Evolutionary conservation across 148 eudicot species (phyloP).

Genomic region (Rhododendron kiyosumense): DNA sequence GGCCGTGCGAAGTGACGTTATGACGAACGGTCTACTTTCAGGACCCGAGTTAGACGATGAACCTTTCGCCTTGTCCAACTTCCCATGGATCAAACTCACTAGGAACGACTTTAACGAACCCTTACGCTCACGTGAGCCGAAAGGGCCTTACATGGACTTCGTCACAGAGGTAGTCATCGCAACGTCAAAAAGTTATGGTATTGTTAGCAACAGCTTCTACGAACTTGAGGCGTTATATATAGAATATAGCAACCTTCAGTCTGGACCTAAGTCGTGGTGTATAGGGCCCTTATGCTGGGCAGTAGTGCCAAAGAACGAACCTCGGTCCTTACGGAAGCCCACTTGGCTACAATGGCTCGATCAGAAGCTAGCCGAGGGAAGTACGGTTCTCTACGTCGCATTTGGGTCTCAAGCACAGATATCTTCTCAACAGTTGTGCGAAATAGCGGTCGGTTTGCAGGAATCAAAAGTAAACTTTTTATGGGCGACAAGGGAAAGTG

Average conservation of each 20-base stretch:
- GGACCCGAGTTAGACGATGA: conserved; percentile 32
- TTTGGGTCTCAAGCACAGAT: conserved; percentile 35
- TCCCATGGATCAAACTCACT: background rate
- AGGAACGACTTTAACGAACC: background rate
- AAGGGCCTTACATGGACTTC: conserved; percentile 37
- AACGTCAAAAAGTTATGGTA: conserved; percentile 32
- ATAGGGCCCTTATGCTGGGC: conserved; percentile 66
- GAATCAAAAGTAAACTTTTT: background rate
- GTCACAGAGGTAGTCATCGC: conserved; percentile 12
- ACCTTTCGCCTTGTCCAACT: conserved; percentile 7
- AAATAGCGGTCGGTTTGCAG: background rate
- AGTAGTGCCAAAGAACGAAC: background rate
- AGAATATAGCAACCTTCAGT: conserved; percentile 27
- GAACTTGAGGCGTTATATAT: conserved; percentile 43
- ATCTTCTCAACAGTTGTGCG: background rate
- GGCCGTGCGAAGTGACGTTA: background rate
- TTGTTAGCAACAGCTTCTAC: conserved; percentile 42
- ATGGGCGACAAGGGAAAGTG: background rate
- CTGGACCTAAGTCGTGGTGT: conserved; percentile 35
- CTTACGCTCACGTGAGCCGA: conserved; percentile 12
- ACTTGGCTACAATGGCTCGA: conserved; percentile 60
- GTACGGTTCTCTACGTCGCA: conserved; percentile 48
- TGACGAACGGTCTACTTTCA: background rate
- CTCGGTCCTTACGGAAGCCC: conserved; percentile 12
- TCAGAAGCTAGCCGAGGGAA: conserved; percentile 20